Evolutionary conservation across 345 rosid genomes (phyloP).

Genomic region (Euclidium syriacum): DNA sequence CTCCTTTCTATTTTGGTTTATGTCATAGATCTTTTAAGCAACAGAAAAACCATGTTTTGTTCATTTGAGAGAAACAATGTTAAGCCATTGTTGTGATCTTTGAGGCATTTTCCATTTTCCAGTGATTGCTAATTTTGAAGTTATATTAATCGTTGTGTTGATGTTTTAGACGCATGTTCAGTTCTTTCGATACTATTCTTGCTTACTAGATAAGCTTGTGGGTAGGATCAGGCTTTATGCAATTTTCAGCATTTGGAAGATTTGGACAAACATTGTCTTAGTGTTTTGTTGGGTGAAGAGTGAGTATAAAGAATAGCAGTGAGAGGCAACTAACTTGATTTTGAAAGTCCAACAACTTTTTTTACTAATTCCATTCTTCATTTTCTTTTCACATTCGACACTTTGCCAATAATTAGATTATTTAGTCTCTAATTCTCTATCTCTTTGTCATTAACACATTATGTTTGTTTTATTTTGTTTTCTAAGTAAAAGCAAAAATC

Average conservation of each 20-base stretch:
- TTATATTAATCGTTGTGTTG: not conserved
- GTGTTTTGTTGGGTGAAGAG: constrained; percentile 7
- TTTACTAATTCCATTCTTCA: constrained; percentile 12
- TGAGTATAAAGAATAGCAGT: constrained; percentile 8
- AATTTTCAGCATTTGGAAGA: not conserved
- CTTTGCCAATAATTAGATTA: too few species aligned
- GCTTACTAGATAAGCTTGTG: not conserved
- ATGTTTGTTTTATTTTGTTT: not conserved
- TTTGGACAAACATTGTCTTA: not conserved
- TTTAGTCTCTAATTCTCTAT: too few species aligned
- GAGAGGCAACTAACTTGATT: constrained; percentile 28
- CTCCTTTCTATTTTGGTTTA: not conserved
- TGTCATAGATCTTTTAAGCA: constrained; percentile 7
- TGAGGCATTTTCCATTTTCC: not conserved
- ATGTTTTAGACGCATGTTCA: not conserved
- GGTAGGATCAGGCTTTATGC: not conserved
- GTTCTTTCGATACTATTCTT: not conserved
- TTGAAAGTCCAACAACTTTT: constrained; percentile 26
- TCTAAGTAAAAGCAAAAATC: constrained; percentile 13
- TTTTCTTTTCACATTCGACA: not conserved
- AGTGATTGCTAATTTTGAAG: not conserved
- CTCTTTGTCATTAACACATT: not conserved
- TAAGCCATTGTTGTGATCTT: constrained; percentile 9
- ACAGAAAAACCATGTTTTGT: constrained; percentile 4
- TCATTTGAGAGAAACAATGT: constrained; percentile 11